A percentile compares a stretch with the other conserved stretches of the same genome.
Evolutionary conservation across 805 yeast species (phyloP).

Genomic region (Myxozyma nipponensis): DNA sequence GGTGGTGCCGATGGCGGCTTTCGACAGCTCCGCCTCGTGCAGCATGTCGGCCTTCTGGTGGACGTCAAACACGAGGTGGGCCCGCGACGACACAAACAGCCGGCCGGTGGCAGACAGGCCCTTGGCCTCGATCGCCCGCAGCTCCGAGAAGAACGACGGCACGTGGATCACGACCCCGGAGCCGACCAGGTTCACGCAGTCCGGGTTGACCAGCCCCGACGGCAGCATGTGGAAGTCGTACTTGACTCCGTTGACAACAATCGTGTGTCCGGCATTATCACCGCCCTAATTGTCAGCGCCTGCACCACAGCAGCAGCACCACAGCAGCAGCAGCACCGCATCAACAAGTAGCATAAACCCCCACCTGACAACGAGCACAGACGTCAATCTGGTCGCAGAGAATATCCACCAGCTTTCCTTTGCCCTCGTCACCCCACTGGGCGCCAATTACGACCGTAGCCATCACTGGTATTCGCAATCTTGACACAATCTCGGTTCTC

Average conservation of each 20-base stretch:
- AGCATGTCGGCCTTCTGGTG: constrained; percentile 96
- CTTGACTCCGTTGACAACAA: constrained; percentile 81
- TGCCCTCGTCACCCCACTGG: constrained; percentile 99
- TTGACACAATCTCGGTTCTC: too few relatives aligned
- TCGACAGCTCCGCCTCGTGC: constrained; percentile 84
- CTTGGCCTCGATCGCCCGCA: constrained; percentile 72
- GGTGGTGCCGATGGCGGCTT: constrained; percentile 90
- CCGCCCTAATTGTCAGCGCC: constrained; percentile 59
- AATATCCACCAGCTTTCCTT: constrained; percentile 93
- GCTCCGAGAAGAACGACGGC: constrained; percentile 87
- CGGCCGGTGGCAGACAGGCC: constrained; percentile 64
- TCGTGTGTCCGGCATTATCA: constrained; percentile 98
- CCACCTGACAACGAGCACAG: constrained; percentile 78
- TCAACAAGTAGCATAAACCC: background rate
- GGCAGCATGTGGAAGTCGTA: constrained; percentile 99
- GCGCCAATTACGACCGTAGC: constrained; percentile 88
- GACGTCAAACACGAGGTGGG: constrained; percentile 95
- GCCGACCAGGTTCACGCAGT: constrained; percentile 85
- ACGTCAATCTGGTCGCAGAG: constrained; percentile 93
- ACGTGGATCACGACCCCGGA: constrained; percentile 95
- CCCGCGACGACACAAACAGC: constrained; percentile 84
- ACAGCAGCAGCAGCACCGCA: too few relatives aligned
- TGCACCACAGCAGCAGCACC: background rate
- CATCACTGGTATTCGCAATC: too few relatives aligned
- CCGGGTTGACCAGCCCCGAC: constrained; percentile 92